phyloP scores from a whole-genome alignment of 2,329 filamentous ascomycete species.

The Stenocarpella maydis region DNA sequence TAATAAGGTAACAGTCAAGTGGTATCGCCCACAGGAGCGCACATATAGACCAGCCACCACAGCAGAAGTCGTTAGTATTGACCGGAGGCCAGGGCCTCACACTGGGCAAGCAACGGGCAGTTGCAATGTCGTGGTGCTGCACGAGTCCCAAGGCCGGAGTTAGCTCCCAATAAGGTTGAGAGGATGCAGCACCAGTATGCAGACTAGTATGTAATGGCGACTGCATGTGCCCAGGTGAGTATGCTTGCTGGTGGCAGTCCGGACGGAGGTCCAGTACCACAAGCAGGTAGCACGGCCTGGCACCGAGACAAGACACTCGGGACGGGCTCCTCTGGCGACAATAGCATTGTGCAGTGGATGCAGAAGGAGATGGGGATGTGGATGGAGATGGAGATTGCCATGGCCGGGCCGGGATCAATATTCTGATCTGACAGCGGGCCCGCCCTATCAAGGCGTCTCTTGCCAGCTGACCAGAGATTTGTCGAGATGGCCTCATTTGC shows the following conservation, averaged over 20 bases:
- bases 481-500: conserved; percentile 23
- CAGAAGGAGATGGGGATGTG: background rate
- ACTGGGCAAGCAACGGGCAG: conserved; percentile 4
- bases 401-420: conserved; percentile 22
- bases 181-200: background rate
- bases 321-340: background rate
- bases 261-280: background rate
- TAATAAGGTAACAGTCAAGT: background rate
- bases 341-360: conserved; percentile 6
- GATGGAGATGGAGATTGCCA: conserved; percentile 20
- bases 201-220: background rate
- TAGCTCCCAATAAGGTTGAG: conserved; percentile 16
- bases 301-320: background rate
- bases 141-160: conserved; percentile 2
- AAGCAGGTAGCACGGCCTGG: background rate
- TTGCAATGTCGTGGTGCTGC: conserved; percentile 2
- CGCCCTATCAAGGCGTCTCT: conserved; percentile 4
- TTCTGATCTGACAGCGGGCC: conserved; percentile 23
- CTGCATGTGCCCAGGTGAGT: background rate
- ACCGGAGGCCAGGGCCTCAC: conserved; percentile 6
- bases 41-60: too few relatives aligned
- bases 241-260: background rate
- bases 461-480: conserved; percentile 18
- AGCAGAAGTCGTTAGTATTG: background rate
- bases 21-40: background rate